phyloP scores from a whole-genome alignment of 108 stramenopile species.

The Skeletonema potamos region DNA sequence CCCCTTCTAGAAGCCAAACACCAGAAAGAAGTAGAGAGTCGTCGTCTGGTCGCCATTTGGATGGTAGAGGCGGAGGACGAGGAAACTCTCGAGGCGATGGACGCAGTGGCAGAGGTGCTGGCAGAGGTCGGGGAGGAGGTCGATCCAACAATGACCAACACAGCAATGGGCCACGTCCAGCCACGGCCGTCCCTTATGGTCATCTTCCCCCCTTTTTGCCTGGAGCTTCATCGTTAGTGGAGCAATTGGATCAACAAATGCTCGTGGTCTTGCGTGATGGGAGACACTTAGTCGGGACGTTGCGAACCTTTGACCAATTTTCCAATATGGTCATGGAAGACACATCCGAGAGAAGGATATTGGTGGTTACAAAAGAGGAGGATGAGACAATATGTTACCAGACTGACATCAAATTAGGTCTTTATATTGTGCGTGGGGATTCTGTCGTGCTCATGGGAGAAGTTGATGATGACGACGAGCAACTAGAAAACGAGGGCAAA shows the following conservation, averaged over 20 bases:
- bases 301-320: conserved; percentile 95
- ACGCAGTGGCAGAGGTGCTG: background rate
- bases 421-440: conserved; percentile 92
- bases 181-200: conserved; percentile 71
- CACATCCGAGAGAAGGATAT: conserved; percentile 86
- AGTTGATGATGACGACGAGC: conserved; percentile 59
- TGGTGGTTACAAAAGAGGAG: conserved; percentile 43
- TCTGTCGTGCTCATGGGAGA: conserved; percentile 89
- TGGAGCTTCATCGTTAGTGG: conserved; percentile 90
- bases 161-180: conserved; percentile 4
- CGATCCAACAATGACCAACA: background rate
- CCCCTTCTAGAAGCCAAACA: conserved; percentile 15
- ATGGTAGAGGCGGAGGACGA: conserved; percentile 4
- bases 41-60: too few species aligned
- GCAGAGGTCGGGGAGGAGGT: conserved; percentile 14
- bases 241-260: conserved; percentile 88
- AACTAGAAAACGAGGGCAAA: conserved; percentile 24
- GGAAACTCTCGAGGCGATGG: background rate
- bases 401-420: conserved; percentile 83
- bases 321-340: conserved; percentile 91
- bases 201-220: conserved; percentile 90
- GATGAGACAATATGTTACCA: conserved; percentile 57
- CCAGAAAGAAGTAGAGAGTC: conserved; percentile 4
- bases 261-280: conserved; percentile 93
- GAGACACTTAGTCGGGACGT: conserved; percentile 87